Evolutionary conservation across 139 green algal genomes (phyloP), one percentile per base, ranked within the genome.

Genomic region (Chlorella sp.): DNA sequence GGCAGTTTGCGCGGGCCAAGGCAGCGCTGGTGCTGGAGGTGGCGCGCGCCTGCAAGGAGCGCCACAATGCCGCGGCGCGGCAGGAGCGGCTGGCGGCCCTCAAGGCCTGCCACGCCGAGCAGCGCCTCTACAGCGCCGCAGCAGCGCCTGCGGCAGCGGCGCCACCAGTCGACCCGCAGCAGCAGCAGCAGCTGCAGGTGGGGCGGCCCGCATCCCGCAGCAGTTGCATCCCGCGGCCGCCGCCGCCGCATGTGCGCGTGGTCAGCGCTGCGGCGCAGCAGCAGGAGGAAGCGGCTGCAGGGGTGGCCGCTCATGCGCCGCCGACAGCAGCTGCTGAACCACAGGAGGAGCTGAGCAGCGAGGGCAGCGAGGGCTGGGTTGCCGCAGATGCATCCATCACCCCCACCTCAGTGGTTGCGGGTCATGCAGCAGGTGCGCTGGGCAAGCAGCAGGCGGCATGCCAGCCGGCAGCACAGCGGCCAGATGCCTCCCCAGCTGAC

Each of bases 1-100:
- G 26, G 41, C 24, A 24, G 28, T 97, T 90, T 89, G 94, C 94
- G 5, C 93, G 96, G 88, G 85, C 93, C 17, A 97, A 97, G 86
- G 76, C 96, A 34, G 60, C 94, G 51, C 80, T 97, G 22, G 38
- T 96, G 51, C 81, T 75, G 34, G 84, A 94, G 13, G 85, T 96
- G 6, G 87, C 94, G 7, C 62, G 84, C 41, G 82, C 75, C 0
- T 95, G 89, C 82, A 91, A 88, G 51, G 86, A 89, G 70, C 68
- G 90, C 19, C 94, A 96, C 83, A 92, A 92, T 75, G 88, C 91
- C 20, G 90, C 88, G 41, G 85, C 92, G 0, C 83, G 92, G 0
- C 88, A 92, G 51, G 88, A 92, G 75, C 76, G 90, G 28, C 80
- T 94, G 30, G 89, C 90, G 8, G 81, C 83, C 3, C 76, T 88